phyloP scores from a whole-genome alignment of 805 yeast species.

The Wickerhamomyces sydowiorum region DNA sequence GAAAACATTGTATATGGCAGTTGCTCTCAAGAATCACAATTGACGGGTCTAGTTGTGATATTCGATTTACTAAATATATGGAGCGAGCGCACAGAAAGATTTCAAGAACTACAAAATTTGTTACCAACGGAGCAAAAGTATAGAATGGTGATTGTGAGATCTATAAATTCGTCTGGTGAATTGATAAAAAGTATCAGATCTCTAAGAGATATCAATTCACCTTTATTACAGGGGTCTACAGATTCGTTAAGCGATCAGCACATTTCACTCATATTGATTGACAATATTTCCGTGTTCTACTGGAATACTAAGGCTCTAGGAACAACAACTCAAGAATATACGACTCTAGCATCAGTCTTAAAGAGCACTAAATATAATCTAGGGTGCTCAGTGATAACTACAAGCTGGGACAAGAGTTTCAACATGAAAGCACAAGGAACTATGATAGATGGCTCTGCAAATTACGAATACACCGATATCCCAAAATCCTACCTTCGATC shows the following conservation, averaged over 20 bases:
- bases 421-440: not conserved
- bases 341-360: not conserved
- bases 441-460: no score
- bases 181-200: not conserved
- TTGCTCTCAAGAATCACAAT: no score
- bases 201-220: not conserved
- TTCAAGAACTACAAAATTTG: not conserved
- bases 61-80: not conserved
- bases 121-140: not conserved
- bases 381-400: constrained; percentile 6
- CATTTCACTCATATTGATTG: not conserved
- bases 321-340: constrained; percentile 1
- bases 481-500: not conserved
- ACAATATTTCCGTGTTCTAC: constrained; percentile 7
- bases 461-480: not conserved
- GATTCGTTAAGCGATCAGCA: not conserved
- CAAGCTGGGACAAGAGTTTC: constrained; percentile 5
- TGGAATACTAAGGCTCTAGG: not conserved
- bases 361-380: not conserved
- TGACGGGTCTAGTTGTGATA: not conserved
- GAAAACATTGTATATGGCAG: no score
- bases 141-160: not conserved
- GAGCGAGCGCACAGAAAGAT: not conserved
- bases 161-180: not conserved
- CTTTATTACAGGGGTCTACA: not conserved